Percentiles rank a stretch among this genome's conserved stretches.
phyloP scores from a whole-genome alignment of 1,284 basidiomycete genomes.

The Butyriboletus appendiculatus region DNA sequence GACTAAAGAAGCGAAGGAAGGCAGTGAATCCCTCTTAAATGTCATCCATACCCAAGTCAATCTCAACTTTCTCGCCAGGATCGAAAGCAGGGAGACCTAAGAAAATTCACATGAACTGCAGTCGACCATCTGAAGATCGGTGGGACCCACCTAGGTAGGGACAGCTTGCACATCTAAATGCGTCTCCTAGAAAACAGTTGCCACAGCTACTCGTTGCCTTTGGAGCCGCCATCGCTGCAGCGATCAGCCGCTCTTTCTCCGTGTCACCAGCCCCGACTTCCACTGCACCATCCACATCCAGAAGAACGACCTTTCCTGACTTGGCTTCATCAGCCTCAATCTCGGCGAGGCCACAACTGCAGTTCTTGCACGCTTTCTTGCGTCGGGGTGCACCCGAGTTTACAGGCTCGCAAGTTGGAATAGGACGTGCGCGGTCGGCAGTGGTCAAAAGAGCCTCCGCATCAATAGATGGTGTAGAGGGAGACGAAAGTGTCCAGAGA shows the following conservation, averaged over 20 bases:
- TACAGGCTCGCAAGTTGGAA: constrained; percentile 66
- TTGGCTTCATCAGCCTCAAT: constrained; percentile 78
- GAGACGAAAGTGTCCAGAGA: constrained; percentile 71
- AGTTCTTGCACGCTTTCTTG: constrained; percentile 93
- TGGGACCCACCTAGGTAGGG: constrained; percentile 86
- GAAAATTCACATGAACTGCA: constrained; percentile 6
- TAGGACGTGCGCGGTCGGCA: constrained; percentile 69
- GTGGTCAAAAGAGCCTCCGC: constrained; percentile 74
- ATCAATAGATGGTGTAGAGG: constrained; percentile 68
- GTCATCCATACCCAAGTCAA: constrained; percentile 85
- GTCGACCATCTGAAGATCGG: constrained; percentile 1
- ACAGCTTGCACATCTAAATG: constrained; percentile 94
- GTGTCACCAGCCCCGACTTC: constrained; percentile 62
- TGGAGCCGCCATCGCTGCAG: constrained; percentile 65
- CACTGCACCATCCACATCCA: constrained; percentile 60
- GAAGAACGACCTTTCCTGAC: constrained; percentile 61
- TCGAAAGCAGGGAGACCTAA: constrained; percentile 95
- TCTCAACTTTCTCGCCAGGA: constrained; percentile 96
- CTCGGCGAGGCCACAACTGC: constrained; percentile 93
- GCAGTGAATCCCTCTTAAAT: constrained; percentile 47
- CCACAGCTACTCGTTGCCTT: constrained; percentile 96
- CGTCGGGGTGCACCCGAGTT: constrained; percentile 54
- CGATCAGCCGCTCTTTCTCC: constrained; percentile 63
- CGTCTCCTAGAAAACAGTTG: constrained; percentile 98
- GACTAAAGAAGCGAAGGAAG: not conserved